A percentile compares a stretch with the other conserved stretches of the same genome.
Conservation (phyloP, 1,284 basidiomycete genomes). For the Ganoderma sp. region DNA sequence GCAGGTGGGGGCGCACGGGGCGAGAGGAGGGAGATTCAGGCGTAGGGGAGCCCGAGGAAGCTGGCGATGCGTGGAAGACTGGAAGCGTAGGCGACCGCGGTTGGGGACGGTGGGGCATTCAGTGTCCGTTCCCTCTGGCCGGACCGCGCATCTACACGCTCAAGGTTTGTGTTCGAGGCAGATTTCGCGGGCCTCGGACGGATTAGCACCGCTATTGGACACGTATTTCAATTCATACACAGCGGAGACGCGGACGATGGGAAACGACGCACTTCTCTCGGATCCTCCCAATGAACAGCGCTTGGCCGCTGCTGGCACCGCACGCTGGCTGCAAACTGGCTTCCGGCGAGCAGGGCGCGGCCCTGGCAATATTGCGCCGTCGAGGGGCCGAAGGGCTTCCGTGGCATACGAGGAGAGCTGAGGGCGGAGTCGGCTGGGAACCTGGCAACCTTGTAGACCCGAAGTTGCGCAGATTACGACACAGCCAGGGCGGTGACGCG, state of each 20-base stretch:
- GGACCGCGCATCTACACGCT: conserved; percentile 20
- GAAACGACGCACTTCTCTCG: conserved; percentile 25
- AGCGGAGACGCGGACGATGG: conserved; percentile 24
- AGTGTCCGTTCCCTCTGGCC: conserved; percentile 13
- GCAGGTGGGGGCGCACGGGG: conserved; percentile 16
- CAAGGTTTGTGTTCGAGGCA: conserved; percentile 27
- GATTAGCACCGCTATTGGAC: conserved; percentile 28
- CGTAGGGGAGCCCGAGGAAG: conserved; percentile 20
- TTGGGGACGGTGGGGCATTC: conserved; percentile 20
- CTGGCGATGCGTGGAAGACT: conserved; percentile 27
- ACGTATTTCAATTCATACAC: conserved; percentile 17
- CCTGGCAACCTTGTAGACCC: conserved; percentile 25
- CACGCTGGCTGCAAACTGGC: neutral
- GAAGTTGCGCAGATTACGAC: conserved; percentile 22
- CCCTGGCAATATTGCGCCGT: neutral
- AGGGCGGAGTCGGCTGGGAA: conserved; percentile 20
- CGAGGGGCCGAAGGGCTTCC: conserved; percentile 8
- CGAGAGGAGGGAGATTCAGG: conserved; percentile 27
- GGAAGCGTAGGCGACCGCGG: conserved; percentile 28
- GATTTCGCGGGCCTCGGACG: conserved; percentile 22
- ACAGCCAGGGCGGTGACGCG: conserved; percentile 12
- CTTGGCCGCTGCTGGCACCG: conserved; percentile 7
- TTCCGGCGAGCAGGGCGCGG: neutral
- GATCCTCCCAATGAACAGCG: conserved; percentile 8
- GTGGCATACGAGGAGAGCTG: conserved; percentile 9